A percentile compares a stretch with the other conserved stretches of the same genome.
phyloP scores from a whole-genome alignment of 2,329 filamentous ascomycete species.

The Aureobasidium uvarum region DNA sequence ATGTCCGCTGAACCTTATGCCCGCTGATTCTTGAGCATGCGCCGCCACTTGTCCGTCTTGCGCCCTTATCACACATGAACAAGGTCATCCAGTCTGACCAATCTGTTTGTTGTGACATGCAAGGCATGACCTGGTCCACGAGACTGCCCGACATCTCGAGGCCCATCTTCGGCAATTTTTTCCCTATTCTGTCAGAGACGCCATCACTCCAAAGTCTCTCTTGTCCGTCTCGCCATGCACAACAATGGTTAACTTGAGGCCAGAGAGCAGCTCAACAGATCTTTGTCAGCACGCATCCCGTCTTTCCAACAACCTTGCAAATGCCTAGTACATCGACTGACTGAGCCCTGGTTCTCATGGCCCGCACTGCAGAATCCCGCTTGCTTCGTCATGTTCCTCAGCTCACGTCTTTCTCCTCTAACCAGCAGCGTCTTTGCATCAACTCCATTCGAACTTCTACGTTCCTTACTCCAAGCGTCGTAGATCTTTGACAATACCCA shows the following conservation, averaged over 20 bases:
- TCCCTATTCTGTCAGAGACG: neutral
- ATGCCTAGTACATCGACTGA: neutral
- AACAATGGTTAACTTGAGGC: no score
- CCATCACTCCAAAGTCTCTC: neutral
- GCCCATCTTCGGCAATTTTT: neutral
- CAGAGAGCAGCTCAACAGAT: no score
- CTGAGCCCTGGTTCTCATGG: neutral
- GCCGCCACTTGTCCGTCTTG: neutral
- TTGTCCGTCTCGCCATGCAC: no score
- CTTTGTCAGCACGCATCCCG: neutral
- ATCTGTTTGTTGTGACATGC: neutral
- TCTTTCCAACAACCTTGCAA: no score
- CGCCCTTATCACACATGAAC: neutral
- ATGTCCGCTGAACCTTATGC: neutral
- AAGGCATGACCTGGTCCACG: slow-evolving; percentile 6
- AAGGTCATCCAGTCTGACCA: neutral
- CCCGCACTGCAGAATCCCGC: neutral
- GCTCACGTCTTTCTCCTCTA: no score
- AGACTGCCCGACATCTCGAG: neutral
- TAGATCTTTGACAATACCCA: no score
- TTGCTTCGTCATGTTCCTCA: no score
- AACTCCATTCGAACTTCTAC: no score
- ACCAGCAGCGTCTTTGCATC: no score
- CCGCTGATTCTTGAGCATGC: neutral
- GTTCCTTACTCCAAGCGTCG: no score